A percentile compares a stretch with the other conserved stretches of the same genome.
Evolutionary conservation across 2,329 filamentous ascomycete species (phyloP).

Genomic region (Diatrype stigma): DNA sequence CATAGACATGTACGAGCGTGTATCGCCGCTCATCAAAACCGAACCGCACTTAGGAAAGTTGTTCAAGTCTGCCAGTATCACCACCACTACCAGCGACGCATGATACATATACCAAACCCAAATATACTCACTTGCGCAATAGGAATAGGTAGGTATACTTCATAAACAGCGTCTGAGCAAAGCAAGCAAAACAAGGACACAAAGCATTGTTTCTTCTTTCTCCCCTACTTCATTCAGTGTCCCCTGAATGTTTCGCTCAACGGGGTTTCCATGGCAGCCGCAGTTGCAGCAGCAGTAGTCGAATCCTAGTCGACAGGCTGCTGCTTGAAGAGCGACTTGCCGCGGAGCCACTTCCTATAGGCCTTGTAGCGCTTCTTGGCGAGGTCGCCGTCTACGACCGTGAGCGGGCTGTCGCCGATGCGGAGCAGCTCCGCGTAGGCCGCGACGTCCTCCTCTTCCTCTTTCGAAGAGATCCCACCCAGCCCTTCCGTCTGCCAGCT

Average conservation of each 20-base stretch:
- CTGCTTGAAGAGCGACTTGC: constrained; percentile 96
- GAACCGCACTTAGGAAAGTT: constrained; percentile 31
- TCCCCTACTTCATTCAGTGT: neutral
- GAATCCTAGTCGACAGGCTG: constrained; percentile 55
- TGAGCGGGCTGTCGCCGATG: constrained; percentile 77
- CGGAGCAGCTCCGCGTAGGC: constrained; percentile 75
- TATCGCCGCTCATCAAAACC: constrained; percentile 31
- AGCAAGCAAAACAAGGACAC: too few species aligned
- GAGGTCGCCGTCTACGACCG: constrained; percentile 80
- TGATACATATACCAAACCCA: too few species aligned
- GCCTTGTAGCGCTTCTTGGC: constrained; percentile 95
- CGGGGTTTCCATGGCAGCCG: constrained; percentile 6
- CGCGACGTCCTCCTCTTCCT: constrained; percentile 61
- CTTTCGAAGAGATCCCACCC: constrained; percentile 28
- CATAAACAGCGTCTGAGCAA: too few species aligned
- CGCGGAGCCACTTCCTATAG: constrained; percentile 89
- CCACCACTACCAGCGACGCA: too few species aligned
- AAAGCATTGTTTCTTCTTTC: neutral
- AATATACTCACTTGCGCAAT: too few species aligned
- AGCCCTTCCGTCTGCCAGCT: constrained; percentile 58
- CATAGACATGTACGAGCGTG: constrained; percentile 24
- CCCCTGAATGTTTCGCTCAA: constrained; percentile 17
- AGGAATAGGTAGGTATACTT: too few species aligned
- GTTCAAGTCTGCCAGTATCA: constrained; percentile 18
- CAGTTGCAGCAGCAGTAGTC: constrained; percentile 1